Conservation (phyloP, 2,329 filamentous ascomycete species). For the Fusarium domesticum region DNA sequence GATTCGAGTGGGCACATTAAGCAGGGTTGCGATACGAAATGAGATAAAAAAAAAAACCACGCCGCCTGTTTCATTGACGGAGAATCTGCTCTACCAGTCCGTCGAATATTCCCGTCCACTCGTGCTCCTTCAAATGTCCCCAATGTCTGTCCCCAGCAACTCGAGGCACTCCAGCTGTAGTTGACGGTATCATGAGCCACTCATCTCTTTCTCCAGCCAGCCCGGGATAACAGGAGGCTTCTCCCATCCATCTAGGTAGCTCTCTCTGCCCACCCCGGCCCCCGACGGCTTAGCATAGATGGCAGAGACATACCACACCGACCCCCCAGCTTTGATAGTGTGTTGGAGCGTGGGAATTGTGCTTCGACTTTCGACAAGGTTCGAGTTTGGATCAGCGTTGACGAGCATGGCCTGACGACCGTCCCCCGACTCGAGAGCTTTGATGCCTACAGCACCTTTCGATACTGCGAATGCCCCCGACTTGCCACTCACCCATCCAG, state of each 20-base stretch:
- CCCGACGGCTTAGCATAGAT: constrained; percentile 67
- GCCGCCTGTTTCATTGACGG: constrained; percentile 26
- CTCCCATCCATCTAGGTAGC: constrained; percentile 61
- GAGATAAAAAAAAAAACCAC: constrained; percentile 16
- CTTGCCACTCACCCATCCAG: constrained; percentile 49
- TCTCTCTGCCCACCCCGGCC: constrained; percentile 47
- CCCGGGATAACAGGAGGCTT: constrained; percentile 54
- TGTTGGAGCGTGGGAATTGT: constrained; percentile 67
- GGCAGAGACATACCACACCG: constrained; percentile 65
- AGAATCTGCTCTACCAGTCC: constrained; percentile 11
- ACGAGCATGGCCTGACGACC: constrained; percentile 61
- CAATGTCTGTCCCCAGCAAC: too few species aligned
- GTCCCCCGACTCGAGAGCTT: constrained; percentile 48
- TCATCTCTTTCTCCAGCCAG: constrained; percentile 58
- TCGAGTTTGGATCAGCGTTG: constrained; percentile 76
- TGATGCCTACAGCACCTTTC: constrained; percentile 56
- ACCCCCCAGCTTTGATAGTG: constrained; percentile 55
- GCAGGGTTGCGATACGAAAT: constrained; percentile 5
- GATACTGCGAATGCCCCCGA: constrained; percentile 56
- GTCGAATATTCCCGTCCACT: constrained; percentile 15
- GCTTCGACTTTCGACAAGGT: constrained; percentile 69
- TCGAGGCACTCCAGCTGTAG: constrained; percentile 11
- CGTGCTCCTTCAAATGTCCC: background rate
- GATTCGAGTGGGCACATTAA: constrained; percentile 8
- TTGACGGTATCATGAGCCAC: constrained; percentile 12